These are phyloP conservation scores for Grifola frondosa DNA, from an alignment of 1,284 basidiomycete species.

Conservation along the genomic window DNA sequence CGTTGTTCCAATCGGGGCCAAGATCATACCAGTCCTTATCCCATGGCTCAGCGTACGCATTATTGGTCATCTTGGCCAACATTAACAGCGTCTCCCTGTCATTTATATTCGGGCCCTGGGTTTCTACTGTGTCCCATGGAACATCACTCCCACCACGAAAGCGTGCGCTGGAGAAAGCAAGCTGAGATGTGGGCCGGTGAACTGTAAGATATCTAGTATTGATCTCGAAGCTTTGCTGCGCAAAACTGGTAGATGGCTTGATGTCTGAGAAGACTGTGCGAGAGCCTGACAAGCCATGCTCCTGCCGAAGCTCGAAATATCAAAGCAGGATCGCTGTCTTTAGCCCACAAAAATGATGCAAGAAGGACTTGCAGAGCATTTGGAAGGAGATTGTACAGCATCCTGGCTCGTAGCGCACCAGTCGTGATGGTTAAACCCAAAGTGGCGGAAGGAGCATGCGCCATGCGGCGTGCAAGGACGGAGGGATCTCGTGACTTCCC, in stretches of 20 bases:
- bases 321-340: slow-evolving; percentile 29
- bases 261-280: slow-evolving; percentile 25
- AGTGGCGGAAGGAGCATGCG: no score
- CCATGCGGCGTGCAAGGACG: no score
- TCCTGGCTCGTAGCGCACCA: no score
- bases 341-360: slow-evolving; percentile 15
- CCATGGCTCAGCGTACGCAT: slow-evolving; percentile 61
- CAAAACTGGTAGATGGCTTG: slow-evolving; percentile 1
- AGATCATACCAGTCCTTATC: slow-evolving; percentile 80
- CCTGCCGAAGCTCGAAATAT: slow-evolving; percentile 63
- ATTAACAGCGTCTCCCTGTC: slow-evolving; percentile 77
- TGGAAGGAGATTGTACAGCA: slow-evolving; percentile 23
- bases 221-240: slow-evolving; percentile 1
- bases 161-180: slow-evolving; percentile 46
- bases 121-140: slow-evolving; percentile 61
- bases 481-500: no score
- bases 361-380: slow-evolving; percentile 18
- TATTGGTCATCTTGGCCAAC: slow-evolving; percentile 95
- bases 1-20: slow-evolving; percentile 60
- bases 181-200: slow-evolving; percentile 44
- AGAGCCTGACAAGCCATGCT: slow-evolving; percentile 46
- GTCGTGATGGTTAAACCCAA: no score
- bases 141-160: slow-evolving; percentile 33
- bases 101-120: slow-evolving; percentile 67
- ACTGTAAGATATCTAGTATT: slow-evolving; percentile 9